These are phyloP conservation scores for Alliaria petiolata DNA, from an alignment of 345 rosid genomes.

Conservation along the genomic window DNA sequence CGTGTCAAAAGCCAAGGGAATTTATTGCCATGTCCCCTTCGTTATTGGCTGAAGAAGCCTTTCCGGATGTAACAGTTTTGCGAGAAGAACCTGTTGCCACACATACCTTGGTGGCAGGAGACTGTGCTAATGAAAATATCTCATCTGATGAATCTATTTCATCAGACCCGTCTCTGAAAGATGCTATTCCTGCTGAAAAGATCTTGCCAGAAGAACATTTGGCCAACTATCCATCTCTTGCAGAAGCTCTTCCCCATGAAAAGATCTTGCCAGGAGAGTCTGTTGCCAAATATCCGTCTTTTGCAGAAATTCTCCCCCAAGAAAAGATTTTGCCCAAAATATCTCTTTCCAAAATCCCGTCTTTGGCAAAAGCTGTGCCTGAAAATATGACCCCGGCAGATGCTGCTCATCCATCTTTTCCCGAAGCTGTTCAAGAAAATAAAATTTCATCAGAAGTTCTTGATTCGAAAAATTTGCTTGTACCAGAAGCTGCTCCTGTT, in stretches of 20 bases:
- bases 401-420: neutral
- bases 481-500: slow-evolving; percentile 7
- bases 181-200: slow-evolving; percentile 17
- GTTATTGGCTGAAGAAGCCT: slow-evolving; percentile 14
- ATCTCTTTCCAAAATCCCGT: too few relatives aligned
- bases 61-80: neutral
- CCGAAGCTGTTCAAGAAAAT: slow-evolving; percentile 10
- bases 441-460: neutral
- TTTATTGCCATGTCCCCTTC: neutral
- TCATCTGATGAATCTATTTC: slow-evolving; percentile 14
- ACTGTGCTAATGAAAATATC: slow-evolving; percentile 15
- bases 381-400: neutral
- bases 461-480: neutral
- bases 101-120: slow-evolving; percentile 11
- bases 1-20: slow-evolving; percentile 5
- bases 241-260: slow-evolving; percentile 19
- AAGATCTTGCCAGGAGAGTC: slow-evolving; percentile 7
- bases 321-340: neutral
- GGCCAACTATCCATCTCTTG: neutral
- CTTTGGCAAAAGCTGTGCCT: slow-evolving; percentile 16
- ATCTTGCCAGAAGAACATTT: slow-evolving; percentile 14
- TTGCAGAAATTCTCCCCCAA: neutral
- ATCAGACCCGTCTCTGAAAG: neutral
- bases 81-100: slow-evolving; percentile 11
- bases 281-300: slow-evolving; percentile 1